These are phyloP conservation scores for Saccharum officinarum DNA, from an alignment of 176 grass and related monocot species.

Conservation along the genomic window DNA sequence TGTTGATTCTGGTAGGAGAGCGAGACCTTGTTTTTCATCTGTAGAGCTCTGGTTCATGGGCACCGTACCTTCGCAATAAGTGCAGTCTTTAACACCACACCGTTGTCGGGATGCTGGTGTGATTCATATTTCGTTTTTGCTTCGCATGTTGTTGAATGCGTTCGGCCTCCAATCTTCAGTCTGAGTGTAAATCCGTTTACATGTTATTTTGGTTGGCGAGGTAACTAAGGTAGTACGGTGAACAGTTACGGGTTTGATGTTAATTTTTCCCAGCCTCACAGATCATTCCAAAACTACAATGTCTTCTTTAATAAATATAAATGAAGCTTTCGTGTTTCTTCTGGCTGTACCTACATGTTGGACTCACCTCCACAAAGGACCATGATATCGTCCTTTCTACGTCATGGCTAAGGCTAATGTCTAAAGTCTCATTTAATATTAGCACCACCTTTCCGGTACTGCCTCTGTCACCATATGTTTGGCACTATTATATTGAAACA, in stretches of 20 bases:
- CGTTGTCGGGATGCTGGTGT: background rate
- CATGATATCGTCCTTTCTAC: background rate
- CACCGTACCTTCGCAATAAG: background rate
- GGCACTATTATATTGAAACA: background rate
- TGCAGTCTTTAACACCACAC: background rate
- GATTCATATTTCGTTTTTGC: background rate
- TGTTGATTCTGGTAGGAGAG: slow-evolving; percentile 18
- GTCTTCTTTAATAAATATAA: slow-evolving; percentile 1
- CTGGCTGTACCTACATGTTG: too few species aligned
- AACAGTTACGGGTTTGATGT: background rate
- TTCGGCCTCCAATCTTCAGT: background rate
- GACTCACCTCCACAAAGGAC: background rate
- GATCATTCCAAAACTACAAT: background rate
- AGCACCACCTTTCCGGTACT: background rate
- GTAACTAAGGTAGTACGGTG: background rate
- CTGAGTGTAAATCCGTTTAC: background rate
- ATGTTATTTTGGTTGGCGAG: background rate
- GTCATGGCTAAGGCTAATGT: background rate
- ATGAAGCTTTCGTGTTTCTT: too few species aligned
- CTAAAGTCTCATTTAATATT: slow-evolving; percentile 2
- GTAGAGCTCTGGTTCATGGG: background rate
- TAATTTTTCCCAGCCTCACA: background rate
- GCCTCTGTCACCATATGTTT: slow-evolving; percentile 3
- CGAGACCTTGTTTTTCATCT: background rate
- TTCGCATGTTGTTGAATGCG: background rate